Base-by-base conservation (phyloP, 345 rosid genomes). In the Gossypium longicalyx region DNA sequence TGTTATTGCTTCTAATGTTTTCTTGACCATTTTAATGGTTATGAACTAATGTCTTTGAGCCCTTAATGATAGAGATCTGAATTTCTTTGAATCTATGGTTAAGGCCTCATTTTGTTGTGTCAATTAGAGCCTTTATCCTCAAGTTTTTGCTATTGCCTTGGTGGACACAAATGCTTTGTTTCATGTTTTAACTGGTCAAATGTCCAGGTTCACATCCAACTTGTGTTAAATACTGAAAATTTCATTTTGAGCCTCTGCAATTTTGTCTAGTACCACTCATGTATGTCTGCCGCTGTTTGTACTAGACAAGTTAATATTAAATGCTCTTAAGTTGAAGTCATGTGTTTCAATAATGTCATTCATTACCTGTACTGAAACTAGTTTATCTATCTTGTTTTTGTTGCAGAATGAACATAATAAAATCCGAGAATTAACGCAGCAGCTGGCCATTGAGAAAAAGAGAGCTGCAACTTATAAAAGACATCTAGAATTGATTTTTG, bases 391-490 rank as follows among this genome's bases (percentile, higher is more conserved):
- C 34, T 73, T 63, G 20, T 73, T 67, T 64, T 25, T 25, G 54
- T 34, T 61, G 76, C 87, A 96, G 99, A 91, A 91, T n/a, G 99
- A 93, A 74, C 98, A 93, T 5, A 90, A 89, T 60, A 96, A 90
- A 72, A 90, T 96, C 57, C 87, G 94, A 82, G 99, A 96, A 67
- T 84, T 96, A 73, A 84, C 97, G 12, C 97, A 93, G 80, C 99
- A 96, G 89, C 85, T 96, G 79, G 91, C 93, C 7, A 77, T 84
- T 1, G 99, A 96, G 90, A 96, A 90, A 67, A 96, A 89, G 86
- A 91, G 92, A 79, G 84, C 97, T 0, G 90, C 97, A 16, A 89
- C 93, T 7, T 96, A 96, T 74, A 93, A 93, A 78, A 90, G 92
- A 81, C 98, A 96, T 76, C 88, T 96, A 23, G 99, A 96, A 74